These are phyloP conservation scores for Phaeosphaeriaceae sp. DNA, from an alignment of 2,329 filamentous ascomycete genomes.

Conservation along the genomic window DNA sequence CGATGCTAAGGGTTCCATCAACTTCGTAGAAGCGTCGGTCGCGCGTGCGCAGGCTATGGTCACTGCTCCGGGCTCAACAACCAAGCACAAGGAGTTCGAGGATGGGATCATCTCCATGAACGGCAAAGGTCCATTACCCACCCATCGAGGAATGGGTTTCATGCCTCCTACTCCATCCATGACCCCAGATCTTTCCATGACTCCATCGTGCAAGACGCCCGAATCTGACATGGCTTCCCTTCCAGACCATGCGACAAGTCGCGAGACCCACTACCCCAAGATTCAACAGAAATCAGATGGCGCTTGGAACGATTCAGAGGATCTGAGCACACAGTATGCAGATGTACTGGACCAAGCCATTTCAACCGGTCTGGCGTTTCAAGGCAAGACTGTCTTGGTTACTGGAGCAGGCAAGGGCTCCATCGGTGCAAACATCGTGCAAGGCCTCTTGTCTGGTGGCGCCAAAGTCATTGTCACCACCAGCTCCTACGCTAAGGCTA, in stretches of 20 bases:
- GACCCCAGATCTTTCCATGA: slow-evolving; percentile 14
- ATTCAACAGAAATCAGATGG: slow-evolving; percentile 15
- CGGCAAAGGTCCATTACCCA: slow-evolving; percentile 4
- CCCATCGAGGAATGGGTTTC: slow-evolving; percentile 8
- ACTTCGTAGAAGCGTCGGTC: slow-evolving; percentile 11
- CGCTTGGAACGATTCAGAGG: slow-evolving; percentile 8
- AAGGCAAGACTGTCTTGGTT: slow-evolving; percentile 42
- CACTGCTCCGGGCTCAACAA: not conserved
- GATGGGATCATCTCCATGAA: slow-evolving; percentile 13
- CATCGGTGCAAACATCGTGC: slow-evolving; percentile 46
- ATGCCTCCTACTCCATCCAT: slow-evolving; percentile 18
- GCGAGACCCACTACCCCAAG: slow-evolving; percentile 9
- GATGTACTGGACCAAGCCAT: slow-evolving; percentile 10
- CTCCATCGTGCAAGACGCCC: slow-evolving; percentile 10
- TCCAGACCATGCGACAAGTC: slow-evolving; percentile 1
- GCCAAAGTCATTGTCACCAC: slow-evolving; percentile 52
- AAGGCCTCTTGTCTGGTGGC: slow-evolving; percentile 43
- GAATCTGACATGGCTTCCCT: slow-evolving; percentile 11
- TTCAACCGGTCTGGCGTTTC: slow-evolving; percentile 19
- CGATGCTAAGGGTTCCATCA: slow-evolving; percentile 15
- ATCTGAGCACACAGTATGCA: slow-evolving; percentile 9
- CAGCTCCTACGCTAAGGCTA: slow-evolving; percentile 51
- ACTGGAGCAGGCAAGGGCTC: slow-evolving; percentile 49
- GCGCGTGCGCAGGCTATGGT: slow-evolving; percentile 1
- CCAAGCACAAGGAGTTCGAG: slow-evolving; percentile 8